These are phyloP conservation scores for Dipsacomyces acuminosporus DNA, from an alignment of 371 early-diverging fungal species.

Conservation along the genomic window DNA sequence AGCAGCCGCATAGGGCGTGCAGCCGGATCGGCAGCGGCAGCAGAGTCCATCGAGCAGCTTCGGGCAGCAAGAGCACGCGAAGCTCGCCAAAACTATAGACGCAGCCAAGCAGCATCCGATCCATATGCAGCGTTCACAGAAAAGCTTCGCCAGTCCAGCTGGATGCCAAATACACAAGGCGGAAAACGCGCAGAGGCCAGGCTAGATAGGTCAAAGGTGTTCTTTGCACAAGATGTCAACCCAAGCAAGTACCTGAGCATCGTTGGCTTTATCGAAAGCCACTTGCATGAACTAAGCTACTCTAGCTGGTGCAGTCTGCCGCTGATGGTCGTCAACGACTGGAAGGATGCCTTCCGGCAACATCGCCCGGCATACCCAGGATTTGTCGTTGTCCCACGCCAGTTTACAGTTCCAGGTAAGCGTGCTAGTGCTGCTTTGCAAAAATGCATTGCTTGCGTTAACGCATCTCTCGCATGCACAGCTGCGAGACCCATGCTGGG, in stretches of 20 bases:
- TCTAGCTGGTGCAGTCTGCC: conserved; percentile 27
- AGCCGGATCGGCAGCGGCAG: not conserved
- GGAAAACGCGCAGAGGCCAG: conserved; percentile 3
- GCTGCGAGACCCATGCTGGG: no score
- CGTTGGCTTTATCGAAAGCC: conserved; percentile 15
- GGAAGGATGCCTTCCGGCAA: conserved; percentile 15
- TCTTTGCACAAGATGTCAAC: conserved; percentile 20
- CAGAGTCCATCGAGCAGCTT: not conserved
- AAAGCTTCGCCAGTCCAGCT: conserved; percentile 13
- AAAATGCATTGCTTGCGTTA: no score
- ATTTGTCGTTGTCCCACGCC: conserved; percentile 22
- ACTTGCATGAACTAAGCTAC: conserved; percentile 24
- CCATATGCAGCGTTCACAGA: conserved; percentile 10
- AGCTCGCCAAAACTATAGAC: conserved; percentile 20
- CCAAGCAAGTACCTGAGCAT: conserved; percentile 10
- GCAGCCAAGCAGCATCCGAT: conserved; percentile 1
- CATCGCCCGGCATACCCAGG: conserved; percentile 18
- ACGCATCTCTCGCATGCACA: no score
- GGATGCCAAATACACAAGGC: conserved; percentile 1
- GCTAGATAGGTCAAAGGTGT: conserved; percentile 23
- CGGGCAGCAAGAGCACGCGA: conserved; percentile 22
- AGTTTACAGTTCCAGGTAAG: conserved; percentile 1
- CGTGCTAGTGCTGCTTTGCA: no score
- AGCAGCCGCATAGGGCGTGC: not conserved
- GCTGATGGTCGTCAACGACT: conserved; percentile 27